phyloP scores from a whole-genome alignment of 176 grass and related monocot species.

The Phyllostachys edulis region DNA sequence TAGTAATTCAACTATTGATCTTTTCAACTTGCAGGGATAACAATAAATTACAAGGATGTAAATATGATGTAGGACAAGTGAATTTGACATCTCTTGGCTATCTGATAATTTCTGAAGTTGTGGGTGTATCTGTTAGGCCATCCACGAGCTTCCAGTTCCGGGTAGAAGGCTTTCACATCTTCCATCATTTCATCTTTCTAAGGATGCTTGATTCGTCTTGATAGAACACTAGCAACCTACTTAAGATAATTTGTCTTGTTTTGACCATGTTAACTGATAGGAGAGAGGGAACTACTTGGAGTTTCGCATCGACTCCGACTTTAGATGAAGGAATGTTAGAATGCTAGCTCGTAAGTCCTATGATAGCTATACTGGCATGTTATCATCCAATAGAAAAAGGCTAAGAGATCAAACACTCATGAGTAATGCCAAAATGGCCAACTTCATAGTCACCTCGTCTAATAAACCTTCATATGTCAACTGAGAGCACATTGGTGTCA shows the following conservation, averaged over 20 bases:
- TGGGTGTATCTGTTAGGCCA: rapidly evolving
- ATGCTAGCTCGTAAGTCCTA: background rate
- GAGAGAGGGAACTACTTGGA: background rate
- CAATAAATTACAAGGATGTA: too few species aligned
- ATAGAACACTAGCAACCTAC: rapidly evolving
- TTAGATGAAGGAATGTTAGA: background rate
- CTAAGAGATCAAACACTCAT: conserved; percentile 5
- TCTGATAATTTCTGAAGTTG: too few species aligned
- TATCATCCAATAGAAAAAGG: background rate
- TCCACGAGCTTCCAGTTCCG: too few species aligned
- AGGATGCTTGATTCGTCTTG: too few species aligned
- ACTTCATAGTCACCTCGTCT: conserved; percentile 69
- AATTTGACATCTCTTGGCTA: too few species aligned
- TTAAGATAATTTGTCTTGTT: too few species aligned
- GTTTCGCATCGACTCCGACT: background rate
- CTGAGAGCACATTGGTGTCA: conserved; percentile 97
- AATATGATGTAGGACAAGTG: too few species aligned
- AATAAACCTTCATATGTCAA: conserved; percentile 96
- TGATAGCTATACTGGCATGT: background rate
- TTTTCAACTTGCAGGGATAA: too few species aligned
- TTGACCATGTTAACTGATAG: background rate
- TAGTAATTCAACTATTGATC: too few species aligned
- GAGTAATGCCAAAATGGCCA: background rate
- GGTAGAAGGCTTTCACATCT: too few species aligned
- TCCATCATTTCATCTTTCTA: rapidly evolving